A percentile compares a stretch with the other conserved stretches of the same genome.
Conservation (phyloP, 2,329 filamentous ascomycete species). For the Aspergillus pseudotamarii region DNA sequence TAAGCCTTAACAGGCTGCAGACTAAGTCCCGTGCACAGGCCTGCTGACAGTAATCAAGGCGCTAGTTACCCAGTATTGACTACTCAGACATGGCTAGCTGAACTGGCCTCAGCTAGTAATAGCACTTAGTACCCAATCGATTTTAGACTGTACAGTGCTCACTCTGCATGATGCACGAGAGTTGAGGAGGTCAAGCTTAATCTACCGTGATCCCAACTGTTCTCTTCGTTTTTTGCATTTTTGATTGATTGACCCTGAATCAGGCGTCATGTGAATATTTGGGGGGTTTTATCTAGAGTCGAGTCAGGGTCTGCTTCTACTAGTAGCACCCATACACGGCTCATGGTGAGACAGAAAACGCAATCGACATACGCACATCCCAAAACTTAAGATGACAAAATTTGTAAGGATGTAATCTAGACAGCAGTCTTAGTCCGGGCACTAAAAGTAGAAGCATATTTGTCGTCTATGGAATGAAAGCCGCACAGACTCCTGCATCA, state of each 20-base stretch:
- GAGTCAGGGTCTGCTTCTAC: background rate
- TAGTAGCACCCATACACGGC: background rate
- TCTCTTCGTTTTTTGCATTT: background rate
- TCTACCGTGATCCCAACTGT: background rate
- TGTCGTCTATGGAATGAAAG: background rate
- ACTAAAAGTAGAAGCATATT: background rate
- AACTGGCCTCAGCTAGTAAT: background rate
- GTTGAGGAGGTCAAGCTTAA: background rate
- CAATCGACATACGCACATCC: background rate
- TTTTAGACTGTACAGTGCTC: background rate
- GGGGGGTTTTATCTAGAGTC: background rate
- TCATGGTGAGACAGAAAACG: background rate
- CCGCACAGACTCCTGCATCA: conserved; percentile 14
- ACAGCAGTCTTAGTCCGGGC: background rate
- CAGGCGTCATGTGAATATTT: background rate
- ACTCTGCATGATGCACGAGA: background rate
- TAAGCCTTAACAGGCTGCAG: conserved; percentile 41
- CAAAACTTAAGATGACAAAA: background rate
- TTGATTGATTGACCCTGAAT: background rate
- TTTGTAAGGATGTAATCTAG: background rate
- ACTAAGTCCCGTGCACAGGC: conserved; percentile 21
- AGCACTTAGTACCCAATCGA: background rate
- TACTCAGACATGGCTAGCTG: conserved; percentile 1
- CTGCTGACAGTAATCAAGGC: background rate
- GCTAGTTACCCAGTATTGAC: conserved; percentile 1